Base-by-base conservation (phyloP, 495 filamentous ascomycete genomes). In the Penicillium robsamsonii region DNA sequence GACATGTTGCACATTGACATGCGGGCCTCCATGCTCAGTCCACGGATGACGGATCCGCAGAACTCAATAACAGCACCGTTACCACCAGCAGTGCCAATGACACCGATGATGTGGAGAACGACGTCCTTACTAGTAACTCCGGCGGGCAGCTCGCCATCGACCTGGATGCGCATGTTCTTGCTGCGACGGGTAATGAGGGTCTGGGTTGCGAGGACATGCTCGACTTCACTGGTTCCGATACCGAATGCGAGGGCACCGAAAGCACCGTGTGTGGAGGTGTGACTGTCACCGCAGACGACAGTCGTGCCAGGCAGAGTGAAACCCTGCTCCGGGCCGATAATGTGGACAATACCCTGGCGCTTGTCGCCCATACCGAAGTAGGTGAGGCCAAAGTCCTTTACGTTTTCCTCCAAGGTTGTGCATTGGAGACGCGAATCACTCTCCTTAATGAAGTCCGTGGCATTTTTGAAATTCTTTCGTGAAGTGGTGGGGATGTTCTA, bases 1-100 rank as follows among this genome's bases (percentile, higher is more conserved):
- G 93, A 91, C 94, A 98, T 98, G 78, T 98, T 98, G 76, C 94
- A 97, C 69, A 98, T 94, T 53, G 91, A 96, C 93, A 98, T 97
- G 65, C 94, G 87, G 37, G 94, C 94, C 70, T 98, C 94, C 84
- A 98, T 96, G 75, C 90, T 96, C 62, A 98, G 79, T 40, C 73
- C 74, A 58, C 90, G 84, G 67, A 98, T 96, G 50, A 92, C 91
- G 49, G 91, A 95, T 49, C 94, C 94, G 63, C 90, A 95, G 81
- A 88, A 98, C 78, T 98, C 94, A 63, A 98, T 96, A 56, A 98
- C 94, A 49, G 89, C 85, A 62, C 92, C 92, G 43, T 85, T 98
- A 51, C 94, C 94, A 71, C 93, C 94, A 47, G 94, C 94, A 42
- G 94, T 97, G 59, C 94, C 94, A 63, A 98, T 94, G 53, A 91